Evolutionary conservation across 2,329 filamentous ascomycete genomes (phyloP).

Genomic region (Gliomastix tumulicola): DNA sequence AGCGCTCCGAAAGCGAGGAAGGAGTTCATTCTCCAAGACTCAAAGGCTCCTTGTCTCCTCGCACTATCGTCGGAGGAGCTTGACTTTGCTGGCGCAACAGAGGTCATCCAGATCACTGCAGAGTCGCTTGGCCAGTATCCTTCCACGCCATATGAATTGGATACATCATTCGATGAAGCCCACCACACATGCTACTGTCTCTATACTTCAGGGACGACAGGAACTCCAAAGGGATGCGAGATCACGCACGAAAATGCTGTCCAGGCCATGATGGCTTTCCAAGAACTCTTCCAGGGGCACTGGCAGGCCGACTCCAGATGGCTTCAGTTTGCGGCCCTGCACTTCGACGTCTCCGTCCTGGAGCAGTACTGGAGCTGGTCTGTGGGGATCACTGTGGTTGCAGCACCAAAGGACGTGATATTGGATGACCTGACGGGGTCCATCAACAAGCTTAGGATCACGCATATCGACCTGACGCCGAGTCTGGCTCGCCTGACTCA

Average conservation of each 20-base stretch:
- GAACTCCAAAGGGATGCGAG: slow-evolving; percentile 80
- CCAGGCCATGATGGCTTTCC: slow-evolving; percentile 84
- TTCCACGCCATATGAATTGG: slow-evolving; percentile 5
- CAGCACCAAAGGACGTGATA: slow-evolving; percentile 75
- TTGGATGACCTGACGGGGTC: slow-evolving; percentile 73
- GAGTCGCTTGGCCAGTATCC: slow-evolving; percentile 15
- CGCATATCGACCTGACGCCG: slow-evolving; percentile 87
- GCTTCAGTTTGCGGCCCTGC: slow-evolving; percentile 90
- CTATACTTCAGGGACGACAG: slow-evolving; percentile 84
- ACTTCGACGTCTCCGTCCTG: slow-evolving; percentile 89
- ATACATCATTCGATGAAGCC: slow-evolving; percentile 21
- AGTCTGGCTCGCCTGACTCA: slow-evolving; percentile 74
- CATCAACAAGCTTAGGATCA: slow-evolving; percentile 68
- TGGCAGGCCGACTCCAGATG: slow-evolving; percentile 72
- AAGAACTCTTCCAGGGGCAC: slow-evolving; percentile 65
- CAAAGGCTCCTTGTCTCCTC: slow-evolving; percentile 56
- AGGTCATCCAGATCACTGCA: slow-evolving; percentile 24
- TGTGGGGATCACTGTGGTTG: slow-evolving; percentile 77
- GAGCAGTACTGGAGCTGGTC: slow-evolving; percentile 97
- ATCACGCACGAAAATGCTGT: slow-evolving; percentile 85
- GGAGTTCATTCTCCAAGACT: slow-evolving; percentile 71
- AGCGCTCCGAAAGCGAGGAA: slow-evolving; percentile 66
- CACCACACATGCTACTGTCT: slow-evolving; percentile 73
- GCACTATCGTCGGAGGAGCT: slow-evolving; percentile 30
- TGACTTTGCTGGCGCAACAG: slow-evolving; percentile 22